Evolutionary conservation across 345 rosid species (phyloP), one percentile per base, ranked within the genome.

Genomic region (Iberis pinnata): DNA sequence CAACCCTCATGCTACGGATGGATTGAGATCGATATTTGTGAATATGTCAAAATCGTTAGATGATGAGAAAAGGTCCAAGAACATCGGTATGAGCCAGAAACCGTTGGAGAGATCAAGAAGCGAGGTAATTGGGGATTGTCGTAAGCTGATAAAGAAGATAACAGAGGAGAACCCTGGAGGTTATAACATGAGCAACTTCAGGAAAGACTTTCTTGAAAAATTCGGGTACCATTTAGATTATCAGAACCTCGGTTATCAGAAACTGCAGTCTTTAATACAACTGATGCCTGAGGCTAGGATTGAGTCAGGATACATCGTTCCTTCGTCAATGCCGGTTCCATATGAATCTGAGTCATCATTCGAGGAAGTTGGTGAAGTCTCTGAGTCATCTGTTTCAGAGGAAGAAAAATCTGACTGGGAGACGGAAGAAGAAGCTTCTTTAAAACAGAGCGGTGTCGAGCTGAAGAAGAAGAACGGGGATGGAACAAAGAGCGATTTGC

Each of bases 311-410:
- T 56, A 41, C 58, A 71, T 86, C 8, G 16, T 75, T 32, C 84
- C 88, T 54, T 48, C 75, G 2, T 53, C 70, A 42, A 45, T 35
- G 17, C 61, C 44, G 2, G 53, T 44, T 43, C 49, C 18, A 43
- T 46, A 68, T 53, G 77, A 72, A 39, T 68, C 73, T 16, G 84
- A 79, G 38, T 73, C 85, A 31, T 15, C 64, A 6, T 78, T 92
- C 64, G 82, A 81, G 8, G 89, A 87, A 64, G 72, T 84, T 44
- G 88, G 95, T 49, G n/a, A n/a, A n/a, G n/a, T n/a, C n/a, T n/a
- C n/a, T n/a, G n/a, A n/a, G n/a, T n/a, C n/a, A n/a, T 86, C 93
- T n/a, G 46, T 72, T 43, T 74, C 78, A 14, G 84, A 80, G 22
- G 88, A 80, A 33, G 80, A 76, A 32, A 27, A 64, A 39, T 73